Evolutionary conservation across 495 filamentous ascomycete genomes (phyloP), one percentile per base, ranked within the genome.

Genomic region (Penicillium salamii): DNA sequence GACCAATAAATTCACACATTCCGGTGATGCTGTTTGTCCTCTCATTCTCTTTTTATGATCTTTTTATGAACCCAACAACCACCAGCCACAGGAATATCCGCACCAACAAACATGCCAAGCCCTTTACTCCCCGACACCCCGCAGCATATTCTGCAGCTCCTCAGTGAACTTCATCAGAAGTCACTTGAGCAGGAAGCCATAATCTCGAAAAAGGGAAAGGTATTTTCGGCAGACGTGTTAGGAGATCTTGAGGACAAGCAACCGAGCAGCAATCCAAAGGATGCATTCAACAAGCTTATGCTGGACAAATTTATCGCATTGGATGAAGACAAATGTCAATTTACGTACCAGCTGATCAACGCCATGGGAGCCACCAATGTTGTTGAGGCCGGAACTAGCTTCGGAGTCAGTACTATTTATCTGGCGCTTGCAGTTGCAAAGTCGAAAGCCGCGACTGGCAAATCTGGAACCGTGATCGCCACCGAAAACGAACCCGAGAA

Each of bases 391-490:
- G 79, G 79, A 3, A 82, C 79, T 7, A 77, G 72, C 44, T 82
- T 76, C 46, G 79, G 80, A 6, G 77, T 83, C 11, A 76, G 70
- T 48, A 82, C 78, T 0, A 82, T 83, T 46, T 81, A 81, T 35
- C 68, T 83, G 6, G 75, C 75, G 5, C 60, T 83, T 7, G 80
- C 78, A 1, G 67, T 79, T 6, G 66, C 62, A 0, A 59, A 70
- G 50, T 66, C 40, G 12, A 54, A 48, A 7, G 55, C 53, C 0
- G 43, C 31, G 11, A 55, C 55, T 1, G 54, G 47, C 3, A 55
- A 50, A 41, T 24, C 50, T 2, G 76, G 72, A 5, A 68, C 60
- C 24, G 78, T 82, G 0, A 73, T 82, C 43, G 79, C 72, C 11
- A 81, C 77, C 0, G 79, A 83, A 58, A 75, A 80, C 19, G 78